These are phyloP conservation scores for Globisporangium cederbergense DNA, from an alignment of 352 stramenopile genomes.

Conservation along the genomic window DNA sequence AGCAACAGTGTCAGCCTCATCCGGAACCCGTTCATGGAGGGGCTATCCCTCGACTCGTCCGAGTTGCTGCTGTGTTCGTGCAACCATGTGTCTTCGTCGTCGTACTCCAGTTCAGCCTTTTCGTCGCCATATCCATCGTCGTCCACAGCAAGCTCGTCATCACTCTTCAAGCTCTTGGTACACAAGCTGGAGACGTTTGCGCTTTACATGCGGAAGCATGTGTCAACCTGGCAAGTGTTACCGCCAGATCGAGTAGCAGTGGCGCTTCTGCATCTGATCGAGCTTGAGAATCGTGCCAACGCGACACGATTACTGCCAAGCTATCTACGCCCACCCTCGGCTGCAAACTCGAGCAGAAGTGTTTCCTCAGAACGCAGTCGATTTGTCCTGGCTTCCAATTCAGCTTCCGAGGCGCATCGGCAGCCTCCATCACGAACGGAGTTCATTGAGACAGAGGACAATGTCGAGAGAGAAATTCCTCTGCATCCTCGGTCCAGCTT, in stretches of 20 bases:
- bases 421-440: constrained; percentile 11
- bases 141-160: constrained; percentile 25
- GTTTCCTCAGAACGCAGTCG: neutral
- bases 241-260: constrained; percentile 44
- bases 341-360: neutral
- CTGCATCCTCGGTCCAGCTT: constrained; percentile 9
- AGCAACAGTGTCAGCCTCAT: constrained; percentile 37
- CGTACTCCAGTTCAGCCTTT: constrained; percentile 21
- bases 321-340: constrained; percentile 32
- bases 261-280: constrained; percentile 51
- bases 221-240: constrained; percentile 56
- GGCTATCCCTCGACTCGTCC: constrained; percentile 59
- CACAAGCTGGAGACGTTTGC: constrained; percentile 56
- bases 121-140: constrained; percentile 17
- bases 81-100: constrained; percentile 27
- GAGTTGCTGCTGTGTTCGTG: constrained; percentile 69
- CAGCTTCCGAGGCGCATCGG: neutral
- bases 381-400: neutral
- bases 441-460: constrained; percentile 14
- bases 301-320: constrained; percentile 50
- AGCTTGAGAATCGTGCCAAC: constrained; percentile 50
- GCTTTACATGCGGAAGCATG: constrained; percentile 30
- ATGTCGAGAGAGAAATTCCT: neutral
- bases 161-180: constrained; percentile 51
- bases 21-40: constrained; percentile 64